Evolutionary conservation across 2,329 filamentous ascomycete species (phyloP).

Genomic region (Sporothrix dimorphospora): DNA sequence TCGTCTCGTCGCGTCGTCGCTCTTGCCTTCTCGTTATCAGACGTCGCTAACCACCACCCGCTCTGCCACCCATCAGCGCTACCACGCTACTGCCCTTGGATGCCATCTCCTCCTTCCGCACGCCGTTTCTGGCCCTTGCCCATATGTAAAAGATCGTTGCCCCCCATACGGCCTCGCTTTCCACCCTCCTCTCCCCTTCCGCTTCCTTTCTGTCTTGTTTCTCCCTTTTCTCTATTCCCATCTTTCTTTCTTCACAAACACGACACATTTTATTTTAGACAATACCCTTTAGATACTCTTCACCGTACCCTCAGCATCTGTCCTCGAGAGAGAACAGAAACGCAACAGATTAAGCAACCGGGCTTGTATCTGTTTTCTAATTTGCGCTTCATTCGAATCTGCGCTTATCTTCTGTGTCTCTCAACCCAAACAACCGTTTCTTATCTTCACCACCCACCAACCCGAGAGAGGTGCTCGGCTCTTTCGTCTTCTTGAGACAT

Average conservation of each 20-base stretch:
- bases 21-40: constrained; percentile 21
- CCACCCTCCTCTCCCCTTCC: background rate
- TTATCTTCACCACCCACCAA: constrained; percentile 12
- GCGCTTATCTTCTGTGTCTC: constrained; percentile 22
- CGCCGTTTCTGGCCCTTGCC: constrained; percentile 17
- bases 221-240: background rate
- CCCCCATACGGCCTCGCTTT: constrained; percentile 11
- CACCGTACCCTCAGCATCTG: constrained; percentile 8
- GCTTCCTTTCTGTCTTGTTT: background rate
- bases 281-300: background rate
- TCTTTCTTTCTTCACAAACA: background rate
- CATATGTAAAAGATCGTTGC: constrained; percentile 22
- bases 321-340: constrained; percentile 26
- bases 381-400: background rate
- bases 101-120: constrained; percentile 21
- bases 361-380: constrained; percentile 22
- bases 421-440: background rate
- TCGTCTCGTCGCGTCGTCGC: background rate
- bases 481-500: background rate
- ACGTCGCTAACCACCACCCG: constrained; percentile 7
- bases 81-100: constrained; percentile 1
- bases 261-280: constrained; percentile 2
- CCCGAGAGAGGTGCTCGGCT: background rate
- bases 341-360: constrained; percentile 21
- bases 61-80: constrained; percentile 7